Conservation (phyloP, 2,329 filamentous ascomycete genomes). For the Scytalidium sp. region DNA sequence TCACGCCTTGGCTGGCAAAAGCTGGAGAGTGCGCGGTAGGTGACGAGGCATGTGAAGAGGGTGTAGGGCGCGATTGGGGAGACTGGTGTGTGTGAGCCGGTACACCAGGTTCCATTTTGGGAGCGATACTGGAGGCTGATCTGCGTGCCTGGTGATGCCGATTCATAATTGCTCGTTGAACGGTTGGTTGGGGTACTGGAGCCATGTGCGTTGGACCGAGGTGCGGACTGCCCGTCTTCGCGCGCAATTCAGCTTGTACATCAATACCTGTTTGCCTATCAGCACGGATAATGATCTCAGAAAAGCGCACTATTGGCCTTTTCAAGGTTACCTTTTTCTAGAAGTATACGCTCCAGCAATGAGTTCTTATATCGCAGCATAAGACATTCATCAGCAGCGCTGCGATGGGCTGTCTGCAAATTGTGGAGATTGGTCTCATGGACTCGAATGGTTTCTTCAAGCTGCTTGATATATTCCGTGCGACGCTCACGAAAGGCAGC, state of each 20-base stretch:
- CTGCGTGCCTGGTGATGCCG: conserved; percentile 68
- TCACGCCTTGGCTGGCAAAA: conserved; percentile 56
- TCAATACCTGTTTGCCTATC: conserved; percentile 70
- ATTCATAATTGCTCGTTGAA: conserved; percentile 79
- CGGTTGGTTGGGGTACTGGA: conserved; percentile 70
- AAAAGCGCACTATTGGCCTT: neutral
- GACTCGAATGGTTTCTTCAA: conserved; percentile 94
- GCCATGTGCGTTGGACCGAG: conserved; percentile 66
- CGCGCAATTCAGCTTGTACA: conserved; percentile 90
- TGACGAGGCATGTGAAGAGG: conserved; percentile 74
- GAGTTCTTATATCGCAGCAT: conserved; percentile 99
- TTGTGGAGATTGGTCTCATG: conserved; percentile 93
- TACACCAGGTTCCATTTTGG: conserved; percentile 62
- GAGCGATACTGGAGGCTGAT: conserved; percentile 71
- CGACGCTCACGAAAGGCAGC: conserved; percentile 94
- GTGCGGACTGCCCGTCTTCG: conserved; percentile 86
- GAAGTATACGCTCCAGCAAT: conserved; percentile 85
- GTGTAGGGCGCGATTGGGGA: conserved; percentile 76
- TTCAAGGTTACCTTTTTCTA: conserved; percentile 76
- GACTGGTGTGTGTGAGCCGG: conserved; percentile 47
- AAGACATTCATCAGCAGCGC: conserved; percentile 91
- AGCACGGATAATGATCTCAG: conserved; percentile 9
- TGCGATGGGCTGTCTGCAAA: conserved; percentile 90
- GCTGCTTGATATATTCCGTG: conserved; percentile 98
- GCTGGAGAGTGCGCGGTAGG: conserved; percentile 62